Conservation (phyloP, 2,329 filamentous ascomycete genomes). For the Epichloe festucae region DNA sequence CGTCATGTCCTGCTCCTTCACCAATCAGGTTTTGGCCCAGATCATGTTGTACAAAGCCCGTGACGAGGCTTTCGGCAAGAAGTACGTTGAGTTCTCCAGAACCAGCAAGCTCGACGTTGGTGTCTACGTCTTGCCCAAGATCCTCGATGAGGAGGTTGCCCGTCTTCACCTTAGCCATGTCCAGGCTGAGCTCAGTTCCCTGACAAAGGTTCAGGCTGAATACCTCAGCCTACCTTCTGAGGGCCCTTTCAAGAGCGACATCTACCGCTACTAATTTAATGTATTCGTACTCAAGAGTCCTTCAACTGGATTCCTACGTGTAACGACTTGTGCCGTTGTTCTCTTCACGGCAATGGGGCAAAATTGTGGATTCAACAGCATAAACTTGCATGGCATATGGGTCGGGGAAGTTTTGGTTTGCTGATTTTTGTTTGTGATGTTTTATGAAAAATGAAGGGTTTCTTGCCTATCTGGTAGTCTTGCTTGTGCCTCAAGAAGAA, state of each 20-base stretch:
- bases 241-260: conserved; percentile 94
- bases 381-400: conserved; percentile 28
- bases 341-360: conserved; percentile 19
- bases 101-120: conserved; percentile 78
- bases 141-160: conserved; percentile 97
- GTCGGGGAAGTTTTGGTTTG: conserved; percentile 16
- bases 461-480: conserved; percentile 9
- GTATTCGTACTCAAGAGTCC: conserved; percentile 24
- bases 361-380: conserved; percentile 32
- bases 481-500: conserved; percentile 5
- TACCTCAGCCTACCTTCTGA: conserved; percentile 78
- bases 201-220: conserved; percentile 78
- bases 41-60: conserved; percentile 94
- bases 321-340: conserved; percentile 21
- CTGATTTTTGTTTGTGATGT: conserved; percentile 7
- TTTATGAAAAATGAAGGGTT: conserved; percentile 4
- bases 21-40: conserved; percentile 99
- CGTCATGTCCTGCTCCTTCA: conserved; percentile 99
- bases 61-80: conserved; percentile 76
- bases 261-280: conserved; percentile 38
- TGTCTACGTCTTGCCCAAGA: conserved; percentile 88
- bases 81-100: conserved; percentile 95
- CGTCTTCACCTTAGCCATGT: conserved; percentile 84
- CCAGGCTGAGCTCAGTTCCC: conserved; percentile 84
- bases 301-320: conserved; percentile 27